Evolutionary conservation across 2,329 filamentous ascomycete species (phyloP).

Genomic region (Dothideomycetidae sp.): DNA sequence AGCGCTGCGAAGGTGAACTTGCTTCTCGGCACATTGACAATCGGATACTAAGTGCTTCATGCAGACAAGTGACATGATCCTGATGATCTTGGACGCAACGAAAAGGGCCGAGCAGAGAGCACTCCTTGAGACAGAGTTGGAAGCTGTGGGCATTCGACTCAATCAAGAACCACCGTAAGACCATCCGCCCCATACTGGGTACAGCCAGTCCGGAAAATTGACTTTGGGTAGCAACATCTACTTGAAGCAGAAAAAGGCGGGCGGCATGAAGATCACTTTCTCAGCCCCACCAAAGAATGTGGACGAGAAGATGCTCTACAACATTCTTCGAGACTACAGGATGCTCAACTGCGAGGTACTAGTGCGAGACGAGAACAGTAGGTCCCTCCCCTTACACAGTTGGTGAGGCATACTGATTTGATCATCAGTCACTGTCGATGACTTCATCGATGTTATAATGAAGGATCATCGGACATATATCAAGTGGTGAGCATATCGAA

Average conservation of each 20-base stretch:
- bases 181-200: not conserved
- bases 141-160: slow-evolving; percentile 85
- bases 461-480: slow-evolving; percentile 98
- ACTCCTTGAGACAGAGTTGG: slow-evolving; percentile 78
- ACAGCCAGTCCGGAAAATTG: not conserved
- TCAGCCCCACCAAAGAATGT: slow-evolving; percentile 74
- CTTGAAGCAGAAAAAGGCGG: slow-evolving; percentile 86
- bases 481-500: slow-evolving; percentile 37
- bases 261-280: slow-evolving; percentile 98
- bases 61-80: slow-evolving; percentile 79
- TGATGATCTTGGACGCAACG: slow-evolving; percentile 95
- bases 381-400: not conserved
- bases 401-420: slow-evolving; percentile 8
- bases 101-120: slow-evolving; percentile 89
- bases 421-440: slow-evolving; percentile 73
- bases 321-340: slow-evolving; percentile 96
- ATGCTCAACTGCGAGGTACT: slow-evolving; percentile 95
- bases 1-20: slow-evolving; percentile 65
- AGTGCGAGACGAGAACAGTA: slow-evolving; percentile 76
- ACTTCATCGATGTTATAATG: slow-evolving; percentile 99
- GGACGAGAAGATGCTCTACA: slow-evolving; percentile 96
- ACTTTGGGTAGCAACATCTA: slow-evolving; percentile 75
- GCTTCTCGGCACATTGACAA: too few relatives aligned
- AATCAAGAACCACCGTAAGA: slow-evolving; percentile 79
- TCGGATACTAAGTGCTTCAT: slow-evolving; percentile 6